phyloP scores from a whole-genome alignment of 2,329 filamentous ascomycete species.

The Penicillium sp. region DNA sequence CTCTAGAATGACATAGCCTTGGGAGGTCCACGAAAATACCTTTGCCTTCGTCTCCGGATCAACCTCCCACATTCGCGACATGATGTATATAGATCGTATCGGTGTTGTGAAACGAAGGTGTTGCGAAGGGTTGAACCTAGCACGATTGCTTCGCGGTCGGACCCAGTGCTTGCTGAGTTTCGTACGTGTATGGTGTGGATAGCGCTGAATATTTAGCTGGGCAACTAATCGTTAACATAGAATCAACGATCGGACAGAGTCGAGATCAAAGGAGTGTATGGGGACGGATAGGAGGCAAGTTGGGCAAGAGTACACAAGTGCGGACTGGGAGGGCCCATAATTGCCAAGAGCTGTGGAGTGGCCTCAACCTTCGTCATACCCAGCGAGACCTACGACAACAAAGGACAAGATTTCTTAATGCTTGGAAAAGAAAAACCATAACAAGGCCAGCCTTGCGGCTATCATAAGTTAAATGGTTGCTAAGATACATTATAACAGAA shows the following conservation, averaged over 20 bases:
- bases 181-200: background rate
- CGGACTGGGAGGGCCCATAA: background rate
- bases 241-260: background rate
- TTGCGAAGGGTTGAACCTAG: background rate
- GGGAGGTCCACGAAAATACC: constrained; percentile 55
- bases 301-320: constrained; percentile 9
- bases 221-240: background rate
- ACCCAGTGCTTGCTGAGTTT: background rate
- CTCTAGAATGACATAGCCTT: background rate
- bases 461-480: constrained; percentile 47
- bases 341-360: constrained; percentile 17
- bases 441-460: constrained; percentile 35
- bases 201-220: background rate
- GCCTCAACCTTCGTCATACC: constrained; percentile 2
- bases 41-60: constrained; percentile 97
- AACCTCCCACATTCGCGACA: constrained; percentile 94
- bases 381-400: constrained; percentile 2
- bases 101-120: background rate
- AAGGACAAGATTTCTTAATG: background rate
- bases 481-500: constrained; percentile 48
- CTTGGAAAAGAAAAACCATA: constrained; percentile 11
- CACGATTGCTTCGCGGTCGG: constrained; percentile 8
- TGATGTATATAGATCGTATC: constrained; percentile 21
- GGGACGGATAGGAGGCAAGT: background rate
- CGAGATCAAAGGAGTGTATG: constrained; percentile 9